Base-by-base conservation (phyloP, 257 asterid species). In the Dorcoceras hygrometricum region DNA sequence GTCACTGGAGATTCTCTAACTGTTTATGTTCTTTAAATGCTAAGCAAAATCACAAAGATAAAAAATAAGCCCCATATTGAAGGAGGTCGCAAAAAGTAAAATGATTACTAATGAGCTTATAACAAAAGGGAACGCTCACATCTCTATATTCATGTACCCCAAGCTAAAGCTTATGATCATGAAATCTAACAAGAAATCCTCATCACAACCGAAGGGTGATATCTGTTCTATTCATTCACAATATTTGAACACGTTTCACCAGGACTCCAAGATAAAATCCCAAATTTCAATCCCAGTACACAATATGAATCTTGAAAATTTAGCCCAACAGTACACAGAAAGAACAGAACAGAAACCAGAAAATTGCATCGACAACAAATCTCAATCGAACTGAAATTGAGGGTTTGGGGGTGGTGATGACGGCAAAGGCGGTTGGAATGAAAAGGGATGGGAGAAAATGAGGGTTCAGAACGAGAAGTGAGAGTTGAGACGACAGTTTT, bases 121-220 rank as follows among this genome's bases (percentile, higher is more conserved):
- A 57, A 82, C 89, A 43, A 91, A 80, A 69, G 96, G 86, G 79
- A 91, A 83, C 59, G 80, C 66, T 96, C 96, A 91, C 70, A 69
- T 91, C 81, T 89, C 96, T 71, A 81, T 27, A 63, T 71, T 81
- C 72, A 75, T 18, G 73, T 83, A 73, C 76, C 89, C 92, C 96
- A 87, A 14, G 53, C 19, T 46, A 46, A 46, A 46, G 53, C 53
- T 46, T 16, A 1, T 46, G 53, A 16, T 46, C 22, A 39, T 12
- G 50, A 39, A 39, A 39, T 12, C 50, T 39, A 39, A 39, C 50
- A 39, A 39, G 20, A 16, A 16, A 4, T 46, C 16, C 20, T 46
- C 53, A 14, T 46, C 53, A 46, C 53, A 46, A 0, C 53, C 5
- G 53, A 16, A 46, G 14, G 2, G 20, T 16, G 53, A 16, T 46